Base-by-base conservation (phyloP, 202 grass and related monocot species). In the Thinopyrum obtusiflorum region DNA sequence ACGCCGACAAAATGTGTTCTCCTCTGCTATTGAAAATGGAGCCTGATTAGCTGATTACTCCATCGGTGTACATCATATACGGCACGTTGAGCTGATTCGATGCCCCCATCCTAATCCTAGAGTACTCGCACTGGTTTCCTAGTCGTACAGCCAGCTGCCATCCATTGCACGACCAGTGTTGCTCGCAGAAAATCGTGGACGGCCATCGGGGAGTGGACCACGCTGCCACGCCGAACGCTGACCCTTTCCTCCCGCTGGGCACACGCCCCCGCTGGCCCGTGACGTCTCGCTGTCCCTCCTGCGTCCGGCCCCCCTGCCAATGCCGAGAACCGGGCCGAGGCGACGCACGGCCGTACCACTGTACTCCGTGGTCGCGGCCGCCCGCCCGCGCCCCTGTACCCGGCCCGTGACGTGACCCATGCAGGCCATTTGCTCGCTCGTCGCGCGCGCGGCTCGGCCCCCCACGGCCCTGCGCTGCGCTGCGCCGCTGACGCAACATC, bases 111-210 rank as follows among this genome's bases (percentile, higher is more conserved):
- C 36, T 29, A 29, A 29, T 29, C 28, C 28, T 40, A 40, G 2
- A 8, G 40, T 42, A 42, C 40, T 4, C 40, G 40, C 0, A 46
- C 11, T 44, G 42, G 40, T 46, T 4, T 47, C 0, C 44, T 15
- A 15, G 4, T 47, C 44, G 13, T 47, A 32, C 61, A 15, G 39
- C 61, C 77, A 36, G 77, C 47, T 29, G 87, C 47, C 23, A 36
- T 64, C 62, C 20, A 23, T 46, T 18, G 81, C 37, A 42, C 36
- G 51, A 31, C 21, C 28, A 11, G 25, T 28, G 47, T 62, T 7
- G 64, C 46, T 26, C 28, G 68, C 82, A 89, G 77, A 78, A 82
- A 73, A 86, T 82, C 78, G 32, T 31, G 17, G 47, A 63, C 63
- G 37, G 49, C 37, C 37, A 42, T 29, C 64, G 15, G 31, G 4